Percentiles rank a stretch among this genome's conserved stretches.
These are phyloP conservation scores for Stagonosporopsis vannaccii DNA, from an alignment of 2,329 filamentous ascomycete genomes.

Conservation along the genomic window DNA sequence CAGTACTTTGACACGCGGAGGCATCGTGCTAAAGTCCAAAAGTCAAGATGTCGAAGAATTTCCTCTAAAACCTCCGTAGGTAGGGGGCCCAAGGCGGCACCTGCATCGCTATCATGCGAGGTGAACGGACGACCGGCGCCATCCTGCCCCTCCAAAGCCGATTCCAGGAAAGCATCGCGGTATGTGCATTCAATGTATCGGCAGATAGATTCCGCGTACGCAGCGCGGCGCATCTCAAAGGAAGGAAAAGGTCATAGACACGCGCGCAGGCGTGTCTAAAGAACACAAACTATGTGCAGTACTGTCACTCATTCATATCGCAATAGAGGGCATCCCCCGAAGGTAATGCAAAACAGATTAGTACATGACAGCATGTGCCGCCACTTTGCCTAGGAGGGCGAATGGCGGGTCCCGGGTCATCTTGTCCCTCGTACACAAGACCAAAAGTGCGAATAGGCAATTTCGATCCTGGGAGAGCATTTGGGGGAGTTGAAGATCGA, in stretches of 20 bases:
- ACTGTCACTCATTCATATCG: conserved; percentile 11
- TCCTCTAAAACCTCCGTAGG: conserved; percentile 15
- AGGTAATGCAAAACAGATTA: conserved; percentile 9
- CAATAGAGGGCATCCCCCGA: not conserved
- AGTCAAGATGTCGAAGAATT: conserved; percentile 15
- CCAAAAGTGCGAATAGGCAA: not conserved
- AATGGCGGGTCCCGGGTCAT: conserved; percentile 18
- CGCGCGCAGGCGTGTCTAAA: conserved; percentile 16
- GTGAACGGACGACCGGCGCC: conserved; percentile 8
- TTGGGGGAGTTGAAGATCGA: conserved; percentile 16
- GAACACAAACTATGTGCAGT: conserved; percentile 9
- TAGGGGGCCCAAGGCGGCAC: conserved; percentile 7
- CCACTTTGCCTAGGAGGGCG: conserved; percentile 11
- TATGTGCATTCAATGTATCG: conserved; percentile 10
- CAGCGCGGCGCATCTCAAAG: conserved; percentile 16
- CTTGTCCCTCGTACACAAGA: conserved; percentile 7
- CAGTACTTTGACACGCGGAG: conserved; percentile 15
- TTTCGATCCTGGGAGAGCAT: conserved; percentile 15
- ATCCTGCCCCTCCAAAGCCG: conserved; percentile 12
- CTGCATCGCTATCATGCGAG: conserved; percentile 6
- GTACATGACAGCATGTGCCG: conserved; percentile 19
- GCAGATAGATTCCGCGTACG: conserved; percentile 16
- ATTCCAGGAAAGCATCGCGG: conserved; percentile 11
- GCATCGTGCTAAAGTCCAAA: conserved; percentile 18
- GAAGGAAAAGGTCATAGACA: conserved; percentile 6